A percentile compares a stretch with the other conserved stretches of the same genome.
phyloP scores from a whole-genome alignment of 805 yeast species.

The Barnettozyma vustinii region DNA sequence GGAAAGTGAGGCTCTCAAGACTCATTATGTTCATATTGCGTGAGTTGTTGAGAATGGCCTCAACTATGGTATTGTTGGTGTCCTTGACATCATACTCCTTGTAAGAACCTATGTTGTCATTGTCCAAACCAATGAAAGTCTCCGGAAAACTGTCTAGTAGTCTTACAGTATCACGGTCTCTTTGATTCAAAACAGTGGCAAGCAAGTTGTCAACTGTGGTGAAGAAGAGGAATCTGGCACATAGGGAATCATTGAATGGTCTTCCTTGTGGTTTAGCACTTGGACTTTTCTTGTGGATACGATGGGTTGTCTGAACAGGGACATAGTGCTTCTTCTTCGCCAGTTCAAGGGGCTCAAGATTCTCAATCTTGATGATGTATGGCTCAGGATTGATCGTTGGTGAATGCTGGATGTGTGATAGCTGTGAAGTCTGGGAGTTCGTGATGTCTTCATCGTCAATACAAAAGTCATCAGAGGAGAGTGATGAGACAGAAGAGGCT shows the following conservation, averaged over 20 bases:
- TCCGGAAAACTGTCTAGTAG: conserved; percentile 3
- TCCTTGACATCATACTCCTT: background rate
- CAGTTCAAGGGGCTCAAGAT: conserved; percentile 21
- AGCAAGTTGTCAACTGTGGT: conserved; percentile 21
- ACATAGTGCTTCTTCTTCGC: conserved; percentile 25
- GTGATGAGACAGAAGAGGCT: conserved; percentile 5
- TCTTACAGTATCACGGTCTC: conserved; percentile 9
- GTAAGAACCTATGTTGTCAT: background rate
- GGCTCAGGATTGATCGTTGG: conserved; percentile 6
- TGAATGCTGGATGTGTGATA: conserved; percentile 16
- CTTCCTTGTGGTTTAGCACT: conserved; percentile 22
- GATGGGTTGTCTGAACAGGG: conserved; percentile 5
- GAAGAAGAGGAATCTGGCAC: conserved; percentile 24
- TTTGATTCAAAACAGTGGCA: conserved; percentile 14
- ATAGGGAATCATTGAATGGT: conserved; percentile 24
- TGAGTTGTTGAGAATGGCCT: conserved; percentile 10
- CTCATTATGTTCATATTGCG: conserved; percentile 15
- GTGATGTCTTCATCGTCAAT: background rate
- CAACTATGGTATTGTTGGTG: background rate
- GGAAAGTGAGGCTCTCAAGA: conserved; percentile 6
- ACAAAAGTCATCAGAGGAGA: conserved; percentile 2
- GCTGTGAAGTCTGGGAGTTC: background rate
- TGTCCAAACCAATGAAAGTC: background rate
- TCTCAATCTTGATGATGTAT: conserved; percentile 18
- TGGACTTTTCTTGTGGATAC: conserved; percentile 9